Percentiles rank a stretch among this genome's conserved stretches.
These are phyloP conservation scores for Pichia cabralensis DNA, from an alignment of 805 yeast species.

Conservation along the genomic window DNA sequence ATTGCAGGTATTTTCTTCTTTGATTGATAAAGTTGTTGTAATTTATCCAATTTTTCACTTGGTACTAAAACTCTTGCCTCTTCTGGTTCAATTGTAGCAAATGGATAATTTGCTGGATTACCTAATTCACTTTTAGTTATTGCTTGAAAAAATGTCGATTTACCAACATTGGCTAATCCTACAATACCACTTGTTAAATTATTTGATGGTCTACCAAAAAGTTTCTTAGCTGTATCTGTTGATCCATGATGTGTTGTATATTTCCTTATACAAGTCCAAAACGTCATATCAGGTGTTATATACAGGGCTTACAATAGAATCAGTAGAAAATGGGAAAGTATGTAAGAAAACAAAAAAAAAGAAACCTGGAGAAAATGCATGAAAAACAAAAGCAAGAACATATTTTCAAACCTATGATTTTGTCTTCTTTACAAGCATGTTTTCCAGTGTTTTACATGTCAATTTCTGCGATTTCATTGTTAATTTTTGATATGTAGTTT, in stretches of 20 bases:
- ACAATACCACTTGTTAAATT: conserved; percentile 37
- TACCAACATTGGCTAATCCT: conserved; percentile 60
- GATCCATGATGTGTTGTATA: conserved; percentile 1
- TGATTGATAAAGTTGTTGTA: conserved; percentile 39
- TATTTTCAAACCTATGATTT: too few relatives aligned
- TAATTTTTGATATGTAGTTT: too few relatives aligned
- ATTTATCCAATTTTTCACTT: conserved; percentile 37
- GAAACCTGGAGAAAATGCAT: too few relatives aligned
- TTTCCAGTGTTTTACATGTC: too few relatives aligned
- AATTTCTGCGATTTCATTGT: too few relatives aligned
- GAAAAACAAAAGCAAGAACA: too few relatives aligned
- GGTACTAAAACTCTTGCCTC: conserved; percentile 50
- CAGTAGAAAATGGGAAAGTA: too few relatives aligned
- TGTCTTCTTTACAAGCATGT: too few relatives aligned
- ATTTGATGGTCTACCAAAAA: conserved; percentile 28
- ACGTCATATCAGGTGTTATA: too few relatives aligned
- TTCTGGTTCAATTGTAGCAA: conserved; percentile 69
- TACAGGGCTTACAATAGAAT: too few relatives aligned
- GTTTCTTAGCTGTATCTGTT: conserved; percentile 4
- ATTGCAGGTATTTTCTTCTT: conserved; percentile 42
- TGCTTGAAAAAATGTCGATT: conserved; percentile 50
- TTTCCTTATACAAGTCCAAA: neutral
- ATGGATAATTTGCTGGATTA: conserved; percentile 61
- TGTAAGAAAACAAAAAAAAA: too few relatives aligned
- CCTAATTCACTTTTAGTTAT: conserved; percentile 54